Conservation (phyloP, 2,329 filamentous ascomycete genomes). For the Elsinoe fawcettii region DNA sequence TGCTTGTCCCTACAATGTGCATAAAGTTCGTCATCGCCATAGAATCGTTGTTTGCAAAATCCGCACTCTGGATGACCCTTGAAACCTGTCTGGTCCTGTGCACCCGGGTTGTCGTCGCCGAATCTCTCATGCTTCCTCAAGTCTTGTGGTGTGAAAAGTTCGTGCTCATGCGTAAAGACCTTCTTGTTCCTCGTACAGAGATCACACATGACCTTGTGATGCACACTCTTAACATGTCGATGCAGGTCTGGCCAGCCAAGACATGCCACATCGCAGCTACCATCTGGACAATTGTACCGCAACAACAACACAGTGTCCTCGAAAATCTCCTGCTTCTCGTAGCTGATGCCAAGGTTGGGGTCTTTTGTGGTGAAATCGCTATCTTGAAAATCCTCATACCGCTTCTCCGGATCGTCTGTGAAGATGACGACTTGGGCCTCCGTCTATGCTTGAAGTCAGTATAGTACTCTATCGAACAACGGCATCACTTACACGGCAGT, state of each 20-base stretch:
- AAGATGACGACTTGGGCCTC: slow-evolving; percentile 80
- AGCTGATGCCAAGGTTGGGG: slow-evolving; percentile 82
- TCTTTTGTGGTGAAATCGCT: slow-evolving; percentile 70
- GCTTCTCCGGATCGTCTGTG: slow-evolving; percentile 73
- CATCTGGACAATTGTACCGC: slow-evolving; percentile 89
- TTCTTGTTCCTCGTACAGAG: slow-evolving; percentile 92
- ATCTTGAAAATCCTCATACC: slow-evolving; percentile 72
- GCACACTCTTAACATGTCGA: slow-evolving; percentile 70
- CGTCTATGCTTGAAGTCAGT: slow-evolving; percentile 39
- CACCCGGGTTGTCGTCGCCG: slow-evolving; percentile 84
- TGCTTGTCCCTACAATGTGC: slow-evolving; percentile 89
- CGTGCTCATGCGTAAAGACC: slow-evolving; percentile 96
- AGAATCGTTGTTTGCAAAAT: slow-evolving; percentile 88
- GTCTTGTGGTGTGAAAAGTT: slow-evolving; percentile 74
- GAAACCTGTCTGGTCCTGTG: slow-evolving; percentile 88
- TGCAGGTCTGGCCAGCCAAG: slow-evolving; percentile 72
- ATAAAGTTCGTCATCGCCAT: slow-evolving; percentile 91
- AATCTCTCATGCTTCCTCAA: slow-evolving; percentile 80
- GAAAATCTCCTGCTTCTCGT: slow-evolving; percentile 79
- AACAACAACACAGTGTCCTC: slow-evolving; percentile 83
- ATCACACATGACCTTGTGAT: slow-evolving; percentile 85
- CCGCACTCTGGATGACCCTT: slow-evolving; percentile 90
- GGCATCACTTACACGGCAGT: slow-evolving; percentile 65
- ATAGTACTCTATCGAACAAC: not conserved
- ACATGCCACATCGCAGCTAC: slow-evolving; percentile 75